A percentile compares a stretch with the other conserved stretches of the same genome.
phyloP scores from a whole-genome alignment of 352 stramenopile genomes.

The Nannochloropsis limnetica region DNA sequence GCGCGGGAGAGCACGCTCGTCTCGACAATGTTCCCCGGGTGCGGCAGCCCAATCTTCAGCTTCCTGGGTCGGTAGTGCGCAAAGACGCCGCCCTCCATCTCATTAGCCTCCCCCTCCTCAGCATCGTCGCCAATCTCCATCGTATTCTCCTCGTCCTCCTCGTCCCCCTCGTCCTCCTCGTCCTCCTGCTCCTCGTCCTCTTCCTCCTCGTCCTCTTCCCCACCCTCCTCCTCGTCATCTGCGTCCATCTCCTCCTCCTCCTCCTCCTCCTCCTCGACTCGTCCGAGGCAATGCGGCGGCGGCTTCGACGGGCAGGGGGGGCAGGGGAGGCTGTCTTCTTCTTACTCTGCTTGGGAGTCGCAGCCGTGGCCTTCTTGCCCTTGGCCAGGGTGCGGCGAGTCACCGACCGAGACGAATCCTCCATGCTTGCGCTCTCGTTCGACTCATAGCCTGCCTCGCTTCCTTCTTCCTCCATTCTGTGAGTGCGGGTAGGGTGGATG shows the following conservation, averaged over 20 bases:
- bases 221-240: neutral
- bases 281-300: too few species aligned
- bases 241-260: neutral
- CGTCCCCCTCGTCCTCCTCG: neutral
- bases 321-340: too few species aligned
- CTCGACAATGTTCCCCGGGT: conserved; percentile 39
- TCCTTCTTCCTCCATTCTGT: too few species aligned
- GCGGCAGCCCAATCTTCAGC: conserved; percentile 21
- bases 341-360: too few species aligned
- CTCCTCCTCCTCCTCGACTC: neutral
- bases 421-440: too few species aligned
- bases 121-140: neutral
- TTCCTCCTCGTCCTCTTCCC: neutral
- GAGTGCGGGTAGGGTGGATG: too few species aligned
- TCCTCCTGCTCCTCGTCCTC: neutral
- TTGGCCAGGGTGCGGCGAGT: too few species aligned
- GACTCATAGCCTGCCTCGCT: too few species aligned
- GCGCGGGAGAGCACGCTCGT: neutral
- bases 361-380: too few species aligned
- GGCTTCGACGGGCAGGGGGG: too few species aligned
- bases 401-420: too few species aligned
- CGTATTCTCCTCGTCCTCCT: neutral
- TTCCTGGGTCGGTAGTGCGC: conserved; percentile 42
- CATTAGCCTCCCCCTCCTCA: neutral
- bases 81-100: neutral